Base-by-base conservation (phyloP, 768 basidiomycete genomes). In the Krasilnikovozyma curviuscula region DNA sequence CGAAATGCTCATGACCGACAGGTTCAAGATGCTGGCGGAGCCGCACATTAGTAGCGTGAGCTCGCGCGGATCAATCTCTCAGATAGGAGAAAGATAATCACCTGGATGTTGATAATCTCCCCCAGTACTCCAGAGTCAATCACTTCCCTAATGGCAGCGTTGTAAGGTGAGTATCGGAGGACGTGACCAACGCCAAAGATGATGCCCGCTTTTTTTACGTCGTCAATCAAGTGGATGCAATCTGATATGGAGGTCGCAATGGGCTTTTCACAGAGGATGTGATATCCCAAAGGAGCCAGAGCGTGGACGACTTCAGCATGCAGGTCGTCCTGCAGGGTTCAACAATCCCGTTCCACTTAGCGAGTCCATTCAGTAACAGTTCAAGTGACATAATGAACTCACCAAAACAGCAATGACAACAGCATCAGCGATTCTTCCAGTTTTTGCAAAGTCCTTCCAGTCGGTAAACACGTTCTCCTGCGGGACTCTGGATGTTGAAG, bases 141-240 rank as follows among this genome's bases (percentile, higher is more conserved):
- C 30, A 82, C 69, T 38, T 77, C 71, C 19, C 75, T 74, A 46
- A 89, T 66, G 28, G 76, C 81, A 55, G 69, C 67, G 63, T 68
- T 78, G 63, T 88, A 89, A 0, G 83, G 81, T 1, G 84, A 83
- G 64, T 89, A 89, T 18, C 85, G 74, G 63, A 89, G 66, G 0
- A 89, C 85, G 57, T 88, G 85, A 1, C 85, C 81, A 70, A 83
- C 75, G 16, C 81, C 85, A 67, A 85, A 88, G 54, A 88, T 78
- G 34, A 75, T 69, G 1, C 74, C 74, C 2, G 78, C 72, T 29
- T 75, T 70, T 62, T 74, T 76, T 27, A 88, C 70, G 0, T 75
- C 80, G 28, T 68, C 66, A 53, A 81, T 76, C 69, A 88, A 86
- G 61, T 68, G 70, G 41, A 88, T 60, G 50, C 84, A 81, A 54